Evolutionary conservation across 352 stramenopile genomes (phyloP), one percentile per base, ranked within the genome.

Genomic region (Phytophthora pini): DNA sequence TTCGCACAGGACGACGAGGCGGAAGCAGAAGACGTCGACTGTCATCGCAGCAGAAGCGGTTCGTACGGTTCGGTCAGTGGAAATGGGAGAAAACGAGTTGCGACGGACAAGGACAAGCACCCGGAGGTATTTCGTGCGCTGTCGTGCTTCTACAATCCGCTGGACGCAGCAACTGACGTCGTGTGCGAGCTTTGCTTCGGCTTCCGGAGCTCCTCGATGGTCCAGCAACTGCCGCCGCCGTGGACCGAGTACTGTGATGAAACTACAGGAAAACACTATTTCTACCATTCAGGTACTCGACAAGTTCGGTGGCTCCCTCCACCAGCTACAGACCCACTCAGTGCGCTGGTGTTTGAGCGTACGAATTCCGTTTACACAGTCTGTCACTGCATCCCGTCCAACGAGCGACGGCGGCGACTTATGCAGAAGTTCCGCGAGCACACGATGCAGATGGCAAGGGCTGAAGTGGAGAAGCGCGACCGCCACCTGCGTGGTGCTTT

Each of bases 401-500:
- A 70, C 22, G 76, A 88, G 26, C 63, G 74, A 7, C 76, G 80
- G 0, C 36, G 56, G 1, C 71, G 76, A n/a, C 70, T 84, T 11
- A 82, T 87, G 75, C 66, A 85, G 34, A 84, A 88, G 51, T 87
- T 89, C 32, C 67, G 69, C 39, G 71, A 79, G 51, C 78, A 84
- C 40, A 76, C 79, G 6, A 43, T 76, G 26, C 63, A 79, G 12
- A 77, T 76, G 8, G 78, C 78, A 1, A 61, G 51, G 7, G 50
- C 52, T 15, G 69, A 88, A 40, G 60, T 64, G 2, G 70, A 83
- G 24, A 82, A 80, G 39, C 75, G 74, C 5, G 77, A 86, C 41
- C 61, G 68, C 2, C 55, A 85, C 39, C 65, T 90, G 3, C 79
- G 81, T 32, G 79, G 77, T 10, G 75, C 82, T 3, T 85, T 88